Base-by-base conservation (phyloP, 2,329 filamentous ascomycete species). In the Pestalotiopsis sp. region DNA sequence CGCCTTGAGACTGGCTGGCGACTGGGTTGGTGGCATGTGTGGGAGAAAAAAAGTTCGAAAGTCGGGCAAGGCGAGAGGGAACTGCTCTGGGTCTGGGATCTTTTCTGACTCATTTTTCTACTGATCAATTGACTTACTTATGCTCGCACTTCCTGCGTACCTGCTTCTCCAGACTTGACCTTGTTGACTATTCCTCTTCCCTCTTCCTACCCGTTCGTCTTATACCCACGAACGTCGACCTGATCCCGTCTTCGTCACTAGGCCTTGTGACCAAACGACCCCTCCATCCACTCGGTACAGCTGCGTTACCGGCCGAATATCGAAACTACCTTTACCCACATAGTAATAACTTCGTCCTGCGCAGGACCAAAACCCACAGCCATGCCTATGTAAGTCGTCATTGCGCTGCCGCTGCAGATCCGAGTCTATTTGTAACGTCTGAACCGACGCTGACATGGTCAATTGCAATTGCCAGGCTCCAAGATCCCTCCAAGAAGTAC, bases 401-500 rank as follows among this genome's bases (percentile, higher is more conserved):
- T 9, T 36, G 31, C 31, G 31, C 31, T 36, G 38, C 13, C 39
- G n/a, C 45, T 20, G 36, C 39, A 27, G 41, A 64, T 25, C 14
- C 25, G 57, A 25, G 14, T 27, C 7, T 59, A 27, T 14, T 36
- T 9, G 27, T 6, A 45, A 38, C 25, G 66, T n/a, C 25, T 31
- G 23, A 2, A 31, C 27, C 38, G 25, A 17, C 49, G n/a, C 58
- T 66, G 31, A 68, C 57, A 60, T 45, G 56, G 12, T 14, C n/a
- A 45, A 25, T 39, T 25, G n/a, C 20, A 23, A 12, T 13, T 52
- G 17, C 23, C 38, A 90, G 88, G 91, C 91, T 94, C 80, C 88
- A 91, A 76, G 90, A 94, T 75, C 92, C 92, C 56, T 93, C 88
- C 74, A 91, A 86, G 75, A 95, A 95, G 81, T 95, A 95, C 85